Evolutionary conservation across 2,329 filamentous ascomycete genomes (phyloP).

Genomic region (Proliferodiscus dingleyae): DNA sequence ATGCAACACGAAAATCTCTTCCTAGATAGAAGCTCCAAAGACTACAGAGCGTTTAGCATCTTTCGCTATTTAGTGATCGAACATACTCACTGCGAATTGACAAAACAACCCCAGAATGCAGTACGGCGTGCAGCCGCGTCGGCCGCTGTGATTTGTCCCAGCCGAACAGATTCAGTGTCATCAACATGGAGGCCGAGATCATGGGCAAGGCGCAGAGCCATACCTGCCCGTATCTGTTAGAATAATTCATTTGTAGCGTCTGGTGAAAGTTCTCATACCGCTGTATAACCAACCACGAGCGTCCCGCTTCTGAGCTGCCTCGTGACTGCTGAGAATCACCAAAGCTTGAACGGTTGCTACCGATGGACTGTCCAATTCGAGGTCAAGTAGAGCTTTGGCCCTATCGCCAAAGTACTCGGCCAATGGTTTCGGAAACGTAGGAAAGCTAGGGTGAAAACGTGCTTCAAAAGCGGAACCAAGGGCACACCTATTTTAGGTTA

Average conservation of each 20-base stretch:
- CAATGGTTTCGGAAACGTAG: slow-evolving; percentile 27
- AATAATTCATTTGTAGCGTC: background rate
- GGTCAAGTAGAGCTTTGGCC: slow-evolving; percentile 41
- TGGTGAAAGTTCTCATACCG: slow-evolving; percentile 28
- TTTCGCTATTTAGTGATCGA: too few species aligned
- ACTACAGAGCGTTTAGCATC: too few species aligned
- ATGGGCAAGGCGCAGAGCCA: slow-evolving; percentile 9
- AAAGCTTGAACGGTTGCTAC: slow-evolving; percentile 45
- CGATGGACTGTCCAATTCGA: slow-evolving; percentile 42
- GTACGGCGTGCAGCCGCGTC: too few species aligned
- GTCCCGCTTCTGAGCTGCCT: slow-evolving; percentile 39
- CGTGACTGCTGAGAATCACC: slow-evolving; percentile 40
- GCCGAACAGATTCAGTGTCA: background rate
- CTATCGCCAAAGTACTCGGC: slow-evolving; percentile 38
- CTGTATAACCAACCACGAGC: slow-evolving; percentile 44
- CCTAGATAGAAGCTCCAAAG: too few species aligned
- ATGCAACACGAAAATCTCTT: too few species aligned
- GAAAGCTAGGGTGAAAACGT: slow-evolving; percentile 33
- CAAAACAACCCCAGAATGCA: too few species aligned
- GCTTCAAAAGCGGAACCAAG: slow-evolving; percentile 34
- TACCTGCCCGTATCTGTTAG: slow-evolving; percentile 2
- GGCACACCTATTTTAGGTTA: slow-evolving; percentile 25
- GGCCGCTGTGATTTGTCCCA: background rate
- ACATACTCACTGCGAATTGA: too few species aligned
- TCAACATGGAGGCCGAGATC: slow-evolving; percentile 10